Percentiles rank a stretch among this genome's conserved stretches.
Evolutionary conservation across 2,329 filamentous ascomycete genomes (phyloP).

Genomic region (Orbilia brochopaga): DNA sequence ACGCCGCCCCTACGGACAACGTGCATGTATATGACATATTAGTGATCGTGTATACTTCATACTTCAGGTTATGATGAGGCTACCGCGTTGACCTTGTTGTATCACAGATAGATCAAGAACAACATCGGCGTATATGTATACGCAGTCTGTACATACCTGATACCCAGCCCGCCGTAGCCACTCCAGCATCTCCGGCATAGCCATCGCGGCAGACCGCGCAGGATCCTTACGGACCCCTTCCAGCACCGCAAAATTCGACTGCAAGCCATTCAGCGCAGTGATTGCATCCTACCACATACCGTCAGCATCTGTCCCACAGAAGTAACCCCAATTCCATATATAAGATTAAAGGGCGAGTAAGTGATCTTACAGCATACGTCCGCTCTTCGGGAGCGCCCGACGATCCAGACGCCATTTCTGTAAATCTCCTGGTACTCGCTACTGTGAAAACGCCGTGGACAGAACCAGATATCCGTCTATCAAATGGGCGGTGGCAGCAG

Average conservation of each 20-base stretch:
- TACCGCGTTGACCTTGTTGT: too few relatives aligned
- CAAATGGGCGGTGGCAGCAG: neutral
- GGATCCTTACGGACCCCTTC: slow-evolving; percentile 79
- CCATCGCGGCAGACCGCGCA: slow-evolving; percentile 72
- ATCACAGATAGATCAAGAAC: too few relatives aligned
- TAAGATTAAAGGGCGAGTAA: too few relatives aligned
- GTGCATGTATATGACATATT: neutral
- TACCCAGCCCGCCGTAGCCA: slow-evolving; percentile 80
- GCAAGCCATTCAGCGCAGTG: slow-evolving; percentile 73
- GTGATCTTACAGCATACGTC: slow-evolving; percentile 42
- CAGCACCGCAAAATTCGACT: slow-evolving; percentile 78
- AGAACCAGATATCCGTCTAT: neutral
- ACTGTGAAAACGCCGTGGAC: neutral
- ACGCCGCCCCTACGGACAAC: neutral
- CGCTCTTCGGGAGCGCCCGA: slow-evolving; percentile 11
- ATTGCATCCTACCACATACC: slow-evolving; percentile 68
- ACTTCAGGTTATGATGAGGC: too few relatives aligned
- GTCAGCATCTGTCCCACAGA: too few relatives aligned
- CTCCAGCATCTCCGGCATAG: slow-evolving; percentile 80
- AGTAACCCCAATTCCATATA: too few relatives aligned
- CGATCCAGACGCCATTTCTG: slow-evolving; percentile 22
- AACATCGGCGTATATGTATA: too few relatives aligned
- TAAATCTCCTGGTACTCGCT: neutral
- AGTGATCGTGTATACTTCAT: too few relatives aligned
- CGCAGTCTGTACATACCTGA: slow-evolving; percentile 68